These are phyloP conservation scores for Alternaria sp. DNA, from an alignment of 2,329 filamentous ascomycete genomes.

Conservation along the genomic window DNA sequence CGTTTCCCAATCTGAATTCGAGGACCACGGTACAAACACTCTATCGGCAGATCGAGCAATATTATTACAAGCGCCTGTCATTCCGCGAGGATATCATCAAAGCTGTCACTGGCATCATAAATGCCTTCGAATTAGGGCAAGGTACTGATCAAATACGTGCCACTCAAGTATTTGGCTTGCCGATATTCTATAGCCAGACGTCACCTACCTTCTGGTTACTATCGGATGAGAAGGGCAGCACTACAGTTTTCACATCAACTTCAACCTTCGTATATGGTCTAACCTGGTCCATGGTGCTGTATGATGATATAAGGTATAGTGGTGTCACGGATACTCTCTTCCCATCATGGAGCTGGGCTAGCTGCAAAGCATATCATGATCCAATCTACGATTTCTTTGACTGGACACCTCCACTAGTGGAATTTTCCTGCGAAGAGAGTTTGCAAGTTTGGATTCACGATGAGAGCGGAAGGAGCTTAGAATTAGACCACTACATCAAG, in stretches of 20 bases:
- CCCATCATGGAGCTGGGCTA: background rate
- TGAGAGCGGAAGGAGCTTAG: background rate
- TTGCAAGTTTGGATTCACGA: background rate
- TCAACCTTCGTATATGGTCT: background rate
- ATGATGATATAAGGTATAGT: background rate
- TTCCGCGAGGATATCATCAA: background rate
- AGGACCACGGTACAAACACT: background rate
- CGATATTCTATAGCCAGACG: background rate
- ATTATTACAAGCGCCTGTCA: background rate
- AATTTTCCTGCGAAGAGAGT: background rate
- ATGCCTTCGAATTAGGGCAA: background rate
- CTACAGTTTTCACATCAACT: background rate
- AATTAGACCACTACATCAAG: background rate
- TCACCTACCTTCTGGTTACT: background rate
- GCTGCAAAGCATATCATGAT: fast-evolving
- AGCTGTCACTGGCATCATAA: background rate
- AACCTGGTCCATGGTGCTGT: background rate
- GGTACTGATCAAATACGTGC: background rate
- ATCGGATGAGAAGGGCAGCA: fast-evolving
- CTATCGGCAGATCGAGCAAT: background rate
- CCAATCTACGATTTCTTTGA: fast-evolving
- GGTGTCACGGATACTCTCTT: background rate
- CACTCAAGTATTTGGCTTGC: background rate
- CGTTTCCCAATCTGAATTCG: background rate
- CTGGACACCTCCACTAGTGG: no score